These are phyloP conservation scores for Brassica nigra DNA, from an alignment of 345 rosid species.

Conservation along the genomic window DNA sequence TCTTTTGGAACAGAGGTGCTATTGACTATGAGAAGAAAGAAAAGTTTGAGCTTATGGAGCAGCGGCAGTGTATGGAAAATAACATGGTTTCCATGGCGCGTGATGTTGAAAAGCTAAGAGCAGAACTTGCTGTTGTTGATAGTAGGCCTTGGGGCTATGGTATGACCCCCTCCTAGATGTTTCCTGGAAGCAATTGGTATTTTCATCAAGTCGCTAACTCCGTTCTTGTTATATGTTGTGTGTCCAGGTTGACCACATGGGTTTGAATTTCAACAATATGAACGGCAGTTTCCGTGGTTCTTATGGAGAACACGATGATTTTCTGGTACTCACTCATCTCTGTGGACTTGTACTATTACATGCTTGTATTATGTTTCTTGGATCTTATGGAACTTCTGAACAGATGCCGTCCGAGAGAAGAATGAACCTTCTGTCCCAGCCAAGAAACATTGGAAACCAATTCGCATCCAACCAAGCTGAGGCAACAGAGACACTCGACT, in stretches of 20 bases:
- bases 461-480: neutral
- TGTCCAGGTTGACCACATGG: slow-evolving; percentile 26
- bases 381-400: slow-evolving; percentile 50
- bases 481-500: neutral
- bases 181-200: neutral
- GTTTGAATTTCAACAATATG: slow-evolving; percentile 47
- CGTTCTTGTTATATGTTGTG: slow-evolving; percentile 17
- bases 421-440: neutral
- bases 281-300: slow-evolving; percentile 60
- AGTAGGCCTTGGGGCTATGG: slow-evolving; percentile 75
- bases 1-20: slow-evolving; percentile 53
- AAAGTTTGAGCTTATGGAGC: slow-evolving; percentile 86
- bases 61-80: slow-evolving; percentile 91
- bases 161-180: slow-evolving; percentile 33
- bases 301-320: slow-evolving; percentile 70
- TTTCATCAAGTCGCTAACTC: neutral
- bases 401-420: neutral
- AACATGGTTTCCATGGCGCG: slow-evolving; percentile 95
- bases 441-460: neutral
- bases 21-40: slow-evolving; percentile 92
- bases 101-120: slow-evolving; percentile 91
- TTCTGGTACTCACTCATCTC: slow-evolving; percentile 49
- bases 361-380: slow-evolving; percentile 1
- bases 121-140: slow-evolving; percentile 49
- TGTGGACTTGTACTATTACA: slow-evolving; percentile 17